Conservation (phyloP, 495 filamentous ascomycete species). For the Podospora tetraspora region DNA sequence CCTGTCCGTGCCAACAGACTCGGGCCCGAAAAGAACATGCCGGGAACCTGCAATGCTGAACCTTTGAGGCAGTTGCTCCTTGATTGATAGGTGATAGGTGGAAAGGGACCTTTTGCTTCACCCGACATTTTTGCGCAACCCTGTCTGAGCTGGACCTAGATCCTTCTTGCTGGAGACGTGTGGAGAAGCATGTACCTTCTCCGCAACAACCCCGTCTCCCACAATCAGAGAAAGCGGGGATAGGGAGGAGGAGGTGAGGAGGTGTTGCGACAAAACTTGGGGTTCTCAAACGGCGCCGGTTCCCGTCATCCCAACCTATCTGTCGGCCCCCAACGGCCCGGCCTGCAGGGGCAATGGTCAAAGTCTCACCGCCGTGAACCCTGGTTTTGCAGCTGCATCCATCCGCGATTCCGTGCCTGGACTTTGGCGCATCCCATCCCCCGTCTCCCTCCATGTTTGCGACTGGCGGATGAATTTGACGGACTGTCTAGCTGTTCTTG, state of each 20-base stretch:
- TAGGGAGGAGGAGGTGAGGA: background rate
- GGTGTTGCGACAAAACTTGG: background rate
- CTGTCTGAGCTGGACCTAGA: background rate
- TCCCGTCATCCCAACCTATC: slow-evolving; percentile 9
- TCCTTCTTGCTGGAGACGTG: background rate
- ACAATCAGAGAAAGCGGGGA: slow-evolving; percentile 1
- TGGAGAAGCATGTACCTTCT: background rate
- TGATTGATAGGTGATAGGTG: background rate
- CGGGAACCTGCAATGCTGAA: background rate
- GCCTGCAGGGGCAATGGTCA: slow-evolving; percentile 10
- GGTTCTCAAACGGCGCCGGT: slow-evolving; percentile 2
- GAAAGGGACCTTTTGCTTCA: background rate
- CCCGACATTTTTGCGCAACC: background rate
- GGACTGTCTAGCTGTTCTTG: background rate
- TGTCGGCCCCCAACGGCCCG: slow-evolving; percentile 11
- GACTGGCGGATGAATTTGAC: background rate
- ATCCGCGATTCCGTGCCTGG: background rate
- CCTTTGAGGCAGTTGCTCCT: background rate
- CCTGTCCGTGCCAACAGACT: background rate
- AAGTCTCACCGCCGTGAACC: background rate
- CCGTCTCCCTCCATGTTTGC: background rate
- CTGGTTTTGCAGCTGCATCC: background rate
- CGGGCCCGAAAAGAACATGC: background rate
- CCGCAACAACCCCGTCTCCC: background rate
- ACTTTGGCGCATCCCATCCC: too few species aligned